Evolutionary conservation across 306 rosid genomes (phyloP), one percentile per base, ranked within the genome.

Genomic region (Mimosa bimucronata): DNA sequence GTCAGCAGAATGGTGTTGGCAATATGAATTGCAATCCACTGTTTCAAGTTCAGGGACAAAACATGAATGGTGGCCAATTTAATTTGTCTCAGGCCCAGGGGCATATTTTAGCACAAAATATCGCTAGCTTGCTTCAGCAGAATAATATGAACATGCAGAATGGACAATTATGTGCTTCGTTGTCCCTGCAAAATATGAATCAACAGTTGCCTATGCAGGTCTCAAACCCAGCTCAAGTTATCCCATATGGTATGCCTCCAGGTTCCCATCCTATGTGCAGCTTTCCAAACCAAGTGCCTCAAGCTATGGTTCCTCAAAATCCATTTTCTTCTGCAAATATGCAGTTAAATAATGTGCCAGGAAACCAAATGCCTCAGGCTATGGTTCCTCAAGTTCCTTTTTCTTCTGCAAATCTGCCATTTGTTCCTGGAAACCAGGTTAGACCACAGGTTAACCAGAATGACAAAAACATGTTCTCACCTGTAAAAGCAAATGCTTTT

Each of bases 141-240:
- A 86, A 91, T 77, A 85, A 78, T 75, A 85, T 84, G 86, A 90
- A 87, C 55, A 77, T 91, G 79, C 84, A 83, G n/a, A 90, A 88
- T 85, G 97, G 88, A 13, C 97, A 95, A n/a, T 91, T 88, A 42
- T 75, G 84, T 82, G 73, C 83, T 16, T 90, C 90, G 2, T 83
- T 74, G 78, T 75, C 81, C 48, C 64, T 86, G 83, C 98, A 87
- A 76, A 91, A 88, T 74, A 85, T 85, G 90, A 93, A 89, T 65
- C 98, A 89, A 53, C 87, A 84, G 71, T 64, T 89, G 81, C 88
- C 87, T 46, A 82, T 83, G 86, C 97, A 88, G 83, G 48, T 83
- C 82, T 46, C 81, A 62, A 89, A 88, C 80, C 74, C 86, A 81
- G 72, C 92, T 76, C 97, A 91, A 70, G 85, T 45, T 79, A 71